A percentile compares a stretch with the other conserved stretches of the same genome.
Conservation (phyloP, 805 yeast species). For the Ogataea corticis region DNA sequence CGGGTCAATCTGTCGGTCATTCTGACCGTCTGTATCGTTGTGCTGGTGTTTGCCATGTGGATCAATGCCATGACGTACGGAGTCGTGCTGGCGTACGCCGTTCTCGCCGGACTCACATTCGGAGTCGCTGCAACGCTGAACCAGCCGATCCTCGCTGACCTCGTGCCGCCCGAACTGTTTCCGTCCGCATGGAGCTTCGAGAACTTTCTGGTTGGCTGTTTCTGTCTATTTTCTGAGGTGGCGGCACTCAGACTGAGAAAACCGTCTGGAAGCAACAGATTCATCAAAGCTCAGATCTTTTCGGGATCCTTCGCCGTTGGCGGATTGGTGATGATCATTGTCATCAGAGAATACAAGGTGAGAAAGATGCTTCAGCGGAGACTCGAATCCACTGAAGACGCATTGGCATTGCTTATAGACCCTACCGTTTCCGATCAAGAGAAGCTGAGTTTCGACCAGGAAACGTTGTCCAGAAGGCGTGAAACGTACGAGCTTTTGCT, state of each 20-base stretch:
- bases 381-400: constrained; percentile 14
- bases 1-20: constrained; percentile 44
- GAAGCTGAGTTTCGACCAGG: constrained; percentile 4
- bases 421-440: background rate
- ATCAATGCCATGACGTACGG: constrained; percentile 34
- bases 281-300: constrained; percentile 58
- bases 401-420: constrained; percentile 7
- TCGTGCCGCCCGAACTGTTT: constrained; percentile 27
- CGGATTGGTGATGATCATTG: constrained; percentile 40
- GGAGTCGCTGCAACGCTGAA: constrained; percentile 42
- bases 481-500: constrained; percentile 20
- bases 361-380: constrained; percentile 33
- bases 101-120: constrained; percentile 45
- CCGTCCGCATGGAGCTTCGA: constrained; percentile 34
- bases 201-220: constrained; percentile 30
- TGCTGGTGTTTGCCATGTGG: constrained; percentile 51
- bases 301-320: constrained; percentile 55
- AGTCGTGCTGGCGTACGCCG: constrained; percentile 37
- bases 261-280: constrained; percentile 38
- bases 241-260: constrained; percentile 31
- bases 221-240: constrained; percentile 32
- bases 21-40: constrained; percentile 35
- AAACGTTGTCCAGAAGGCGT: constrained; percentile 12
- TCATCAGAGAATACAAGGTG: constrained; percentile 55
- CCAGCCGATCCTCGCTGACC: constrained; percentile 34